These are phyloP conservation scores for Ananas comosus DNA, from an alignment of 176 grass and related monocot genomes.

Conservation along the genomic window DNA sequence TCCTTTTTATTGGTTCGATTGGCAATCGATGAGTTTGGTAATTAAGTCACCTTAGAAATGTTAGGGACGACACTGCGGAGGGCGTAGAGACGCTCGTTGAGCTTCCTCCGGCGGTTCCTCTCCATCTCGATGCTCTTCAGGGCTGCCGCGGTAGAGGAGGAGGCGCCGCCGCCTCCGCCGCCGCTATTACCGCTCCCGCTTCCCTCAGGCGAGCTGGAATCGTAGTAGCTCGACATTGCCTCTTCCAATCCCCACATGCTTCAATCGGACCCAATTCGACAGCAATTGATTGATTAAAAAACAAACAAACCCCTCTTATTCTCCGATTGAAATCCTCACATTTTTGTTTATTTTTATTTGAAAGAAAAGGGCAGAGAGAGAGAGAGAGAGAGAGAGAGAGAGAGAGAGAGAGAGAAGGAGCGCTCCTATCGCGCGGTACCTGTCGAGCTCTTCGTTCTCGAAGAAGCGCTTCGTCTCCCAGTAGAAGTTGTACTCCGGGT, in stretches of 20 bases:
- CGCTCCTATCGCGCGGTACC: slow-evolving; percentile 16
- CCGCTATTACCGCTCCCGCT: not conserved
- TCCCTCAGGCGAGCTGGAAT: slow-evolving; percentile 64
- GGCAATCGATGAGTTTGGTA: not conserved
- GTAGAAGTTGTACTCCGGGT: slow-evolving; percentile 47
- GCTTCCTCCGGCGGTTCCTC: slow-evolving; percentile 55
- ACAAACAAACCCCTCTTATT: not conserved
- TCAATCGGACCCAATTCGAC: slow-evolving; percentile 4
- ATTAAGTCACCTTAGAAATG: slow-evolving; percentile 57
- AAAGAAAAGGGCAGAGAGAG: not conserved
- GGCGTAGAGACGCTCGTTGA: slow-evolving; percentile 71
- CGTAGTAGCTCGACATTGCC: slow-evolving; percentile 40
- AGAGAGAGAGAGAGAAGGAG: no score
- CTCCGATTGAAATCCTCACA: not conserved
- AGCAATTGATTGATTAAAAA: not conserved
- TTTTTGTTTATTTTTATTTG: no score
- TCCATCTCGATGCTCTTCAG: slow-evolving; percentile 53
- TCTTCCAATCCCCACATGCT: slow-evolving; percentile 41
- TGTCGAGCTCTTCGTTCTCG: slow-evolving; percentile 51
- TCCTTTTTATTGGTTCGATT: not conserved
- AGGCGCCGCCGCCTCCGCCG: not conserved
- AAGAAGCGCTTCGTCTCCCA: slow-evolving; percentile 69
- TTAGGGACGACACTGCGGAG: slow-evolving; percentile 76
- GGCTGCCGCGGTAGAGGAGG: not conserved
- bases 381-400: not conserved